A percentile compares a stretch with the other conserved stretches of the same genome.
Evolutionary conservation across 257 asterid species (phyloP).

Genomic region (Jasminum sambac): DNA sequence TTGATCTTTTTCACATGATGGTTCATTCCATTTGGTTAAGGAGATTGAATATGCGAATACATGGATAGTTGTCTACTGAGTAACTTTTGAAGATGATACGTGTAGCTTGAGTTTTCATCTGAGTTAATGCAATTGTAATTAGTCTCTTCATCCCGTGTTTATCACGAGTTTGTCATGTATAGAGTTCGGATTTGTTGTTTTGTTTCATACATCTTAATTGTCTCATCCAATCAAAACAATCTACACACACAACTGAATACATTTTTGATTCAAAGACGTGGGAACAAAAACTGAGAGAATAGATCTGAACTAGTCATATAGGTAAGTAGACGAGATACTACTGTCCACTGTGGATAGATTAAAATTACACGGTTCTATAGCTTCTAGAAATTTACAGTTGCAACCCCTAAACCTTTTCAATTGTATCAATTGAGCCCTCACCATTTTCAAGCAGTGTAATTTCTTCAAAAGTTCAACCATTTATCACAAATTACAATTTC

Average conservation of each 20-base stretch:
- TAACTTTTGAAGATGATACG: not conserved
- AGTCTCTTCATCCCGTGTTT: no score
- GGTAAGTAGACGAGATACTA: no score
- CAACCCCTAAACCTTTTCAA: not conserved
- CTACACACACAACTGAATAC: no score
- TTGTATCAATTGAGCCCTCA: not conserved
- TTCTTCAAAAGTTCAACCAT: not conserved
- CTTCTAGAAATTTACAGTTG: not conserved
- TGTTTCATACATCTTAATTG: no score
- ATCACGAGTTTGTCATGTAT: no score
- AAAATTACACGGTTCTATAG: not conserved
- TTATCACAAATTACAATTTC: not conserved
- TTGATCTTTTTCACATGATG: conserved; percentile 70
- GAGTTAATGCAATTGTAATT: not conserved
- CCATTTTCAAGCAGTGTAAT: not conserved
- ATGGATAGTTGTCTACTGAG: not conserved
- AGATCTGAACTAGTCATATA: no score
- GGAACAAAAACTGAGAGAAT: no score
- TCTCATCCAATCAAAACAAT: no score
- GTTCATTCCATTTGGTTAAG: conserved; percentile 73
- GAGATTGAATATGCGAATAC: conserved; percentile 47
- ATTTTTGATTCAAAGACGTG: no score
- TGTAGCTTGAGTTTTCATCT: no score
- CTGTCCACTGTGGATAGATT: no score
- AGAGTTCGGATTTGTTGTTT: no score